Base-by-base conservation (phyloP, 257 asterid species). In the Solanum tacnaense region DNA sequence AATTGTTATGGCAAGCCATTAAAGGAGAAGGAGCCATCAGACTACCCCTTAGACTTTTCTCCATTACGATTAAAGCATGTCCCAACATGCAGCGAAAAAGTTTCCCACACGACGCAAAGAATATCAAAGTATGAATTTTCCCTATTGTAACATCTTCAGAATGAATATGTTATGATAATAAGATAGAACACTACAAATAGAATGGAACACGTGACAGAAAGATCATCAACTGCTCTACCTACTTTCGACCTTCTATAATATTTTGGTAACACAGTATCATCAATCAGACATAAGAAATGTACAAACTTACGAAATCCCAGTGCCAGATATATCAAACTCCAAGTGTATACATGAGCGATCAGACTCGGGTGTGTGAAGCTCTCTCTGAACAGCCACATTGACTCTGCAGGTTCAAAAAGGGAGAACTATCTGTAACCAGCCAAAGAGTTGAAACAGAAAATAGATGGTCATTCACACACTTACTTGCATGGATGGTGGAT, bases 281-380 rank as follows among this genome's bases (percentile, higher is more conserved):
- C 67, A 79, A 79, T 34, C 67, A 49, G 62, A 34, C 75, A 86
- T 39, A 32, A 56, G 25, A 73, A 46, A 86, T 86, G 60, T 18
- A 82, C 20, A 82, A 74, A 90, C 96, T 94, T 88, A 94, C 98
- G 38, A 86, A 82, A 94, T 89, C 84, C 93, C 89, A 21, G 94
- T 89, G 88, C 96, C 93, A 87, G 95, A 91, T 86, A 92, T 72
- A 91, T 93, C 95, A 90, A 94, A 93, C 89, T 94, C 98, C 91
- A 94, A 89, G 89, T 95, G 97, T 88, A 93, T 94, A 93, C 98
- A 95, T 82, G 98, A 95, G 87, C 98, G 97, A 90, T 93, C 97
- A 83, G 98, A 95, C 88, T 92, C 95, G 2, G 92, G 91, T 25
- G 92, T 93, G 91, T 95, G 98, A 58, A 95, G 95, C 93, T 95